A percentile compares a stretch with the other conserved stretches of the same genome.
Conservation (phyloP, 805 yeast species). For the Candida namnaoensis region DNA sequence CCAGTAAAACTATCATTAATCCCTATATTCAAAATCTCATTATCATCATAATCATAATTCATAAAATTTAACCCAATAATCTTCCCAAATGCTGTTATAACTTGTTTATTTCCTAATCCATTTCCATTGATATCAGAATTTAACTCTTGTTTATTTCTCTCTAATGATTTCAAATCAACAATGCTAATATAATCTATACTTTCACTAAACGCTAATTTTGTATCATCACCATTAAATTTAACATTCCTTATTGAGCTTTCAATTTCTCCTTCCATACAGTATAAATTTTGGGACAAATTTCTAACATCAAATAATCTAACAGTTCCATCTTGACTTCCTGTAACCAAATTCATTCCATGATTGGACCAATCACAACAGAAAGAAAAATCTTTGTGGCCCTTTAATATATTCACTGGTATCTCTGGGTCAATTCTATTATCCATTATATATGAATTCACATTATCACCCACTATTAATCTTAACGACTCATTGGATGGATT, state of each 20-base stretch:
- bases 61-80: conserved; percentile 46
- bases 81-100: conserved; percentile 48
- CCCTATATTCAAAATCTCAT: conserved; percentile 42
- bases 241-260: conserved; percentile 47
- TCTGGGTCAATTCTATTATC: conserved; percentile 28
- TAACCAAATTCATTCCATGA: conserved; percentile 33
- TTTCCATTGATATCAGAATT: not conserved
- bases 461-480: conserved; percentile 43
- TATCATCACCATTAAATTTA: conserved; percentile 38
- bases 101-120: conserved; percentile 25
- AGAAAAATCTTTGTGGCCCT: conserved; percentile 47
- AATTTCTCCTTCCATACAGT: conserved; percentile 21
- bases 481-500: conserved; percentile 30
- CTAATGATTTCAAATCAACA: conserved; percentile 25
- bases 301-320: conserved; percentile 46
- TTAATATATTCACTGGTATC: conserved; percentile 12
- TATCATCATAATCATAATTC: conserved; percentile 27
- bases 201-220: conserved; percentile 42
- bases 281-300: conserved; percentile 15
- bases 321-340: conserved; percentile 57
- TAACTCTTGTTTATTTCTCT: not conserved
- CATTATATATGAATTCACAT: conserved; percentile 29
- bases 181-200: conserved; percentile 50
- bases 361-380: conserved; percentile 54
- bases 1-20: conserved; percentile 48